Evolutionary conservation across 192 early-diverging fungal genomes (phyloP), one percentile per base, ranked within the genome.

Genomic region (Coemansia sp.): DNA sequence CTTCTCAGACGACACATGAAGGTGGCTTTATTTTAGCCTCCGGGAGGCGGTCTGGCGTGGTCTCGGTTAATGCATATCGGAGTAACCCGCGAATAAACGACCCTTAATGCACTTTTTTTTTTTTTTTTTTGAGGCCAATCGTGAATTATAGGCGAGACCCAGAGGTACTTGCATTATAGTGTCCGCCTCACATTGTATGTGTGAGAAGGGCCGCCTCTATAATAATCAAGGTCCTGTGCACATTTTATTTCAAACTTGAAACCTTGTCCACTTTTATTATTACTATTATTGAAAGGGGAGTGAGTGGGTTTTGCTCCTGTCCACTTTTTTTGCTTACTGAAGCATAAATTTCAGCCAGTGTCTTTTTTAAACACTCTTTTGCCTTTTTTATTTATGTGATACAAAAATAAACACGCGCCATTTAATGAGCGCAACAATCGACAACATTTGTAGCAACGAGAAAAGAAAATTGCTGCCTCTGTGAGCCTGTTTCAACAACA

Each of bases 1-100:
- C 31, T 15, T 49, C 33, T 60, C 16, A 24, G 57, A 60, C 53
- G 31, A 34, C 31, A 3, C 53, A 55, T n/a, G 9, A 31, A 1
- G 53, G 53, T 55, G 53, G 53, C 53, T 55, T 55, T 55, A 55
- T 55, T 55, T 55, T 55, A 55, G 53, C 53, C 53, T 55, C 13
- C 12, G 47, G 50, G 24, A 53, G 50, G 27, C 27, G 53, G 27
- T 55, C 27, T 31, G 4, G 27, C 10, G 53, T n/a, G 10, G 27
- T 55, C 53, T 55, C 53, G 53, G 27, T 33, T 55, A 55, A 55
- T 55, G 53, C 53, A 55, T 55, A 12, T 12, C 53, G 10, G 53
- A 55, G 53, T 55, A 55, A 31, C 53, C 53, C 12, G 12, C 53
- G 20, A 50, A 47, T 15, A 50, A 50, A 50, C 24, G 9, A 22